These are phyloP conservation scores for Linum trigynum DNA, from an alignment of 345 rosid species.

Conservation along the genomic window DNA sequence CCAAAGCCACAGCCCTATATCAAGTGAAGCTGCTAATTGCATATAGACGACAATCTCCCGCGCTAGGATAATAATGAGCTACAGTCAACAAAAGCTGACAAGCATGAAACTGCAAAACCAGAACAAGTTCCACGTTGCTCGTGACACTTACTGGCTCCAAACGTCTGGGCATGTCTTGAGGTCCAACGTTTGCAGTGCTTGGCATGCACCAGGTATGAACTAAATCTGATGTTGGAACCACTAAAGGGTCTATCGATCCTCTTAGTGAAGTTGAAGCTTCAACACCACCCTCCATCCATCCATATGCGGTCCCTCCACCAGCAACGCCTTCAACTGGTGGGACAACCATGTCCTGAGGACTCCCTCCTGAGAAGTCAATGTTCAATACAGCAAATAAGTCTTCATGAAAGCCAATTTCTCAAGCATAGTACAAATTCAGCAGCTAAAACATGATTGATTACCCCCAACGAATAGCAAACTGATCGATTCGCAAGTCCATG, in stretches of 20 bases:
- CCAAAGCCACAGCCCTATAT: neutral
- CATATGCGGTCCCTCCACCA: slow-evolving; percentile 97
- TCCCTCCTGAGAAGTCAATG: slow-evolving; percentile 20
- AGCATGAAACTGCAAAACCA: slow-evolving; percentile 7
- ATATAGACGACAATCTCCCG: too few species aligned
- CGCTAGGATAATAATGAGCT: too few species aligned
- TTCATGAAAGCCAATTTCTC: neutral
- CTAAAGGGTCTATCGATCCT: slow-evolving; percentile 51
- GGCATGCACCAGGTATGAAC: slow-evolving; percentile 86
- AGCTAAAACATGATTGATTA: too few species aligned
- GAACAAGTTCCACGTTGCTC: neutral
- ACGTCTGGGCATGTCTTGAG: slow-evolving; percentile 70
- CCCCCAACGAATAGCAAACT: too few species aligned
- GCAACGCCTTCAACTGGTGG: slow-evolving; percentile 97
- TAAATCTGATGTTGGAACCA: slow-evolving; percentile 61
- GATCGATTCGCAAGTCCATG: too few species aligned
- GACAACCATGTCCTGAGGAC: slow-evolving; percentile 33
- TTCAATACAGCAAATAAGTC: neutral
- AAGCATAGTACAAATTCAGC: neutral
- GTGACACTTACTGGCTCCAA: slow-evolving; percentile 63
- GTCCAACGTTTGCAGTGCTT: slow-evolving; percentile 67
- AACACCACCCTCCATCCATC: slow-evolving; percentile 62
- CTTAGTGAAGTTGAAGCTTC: slow-evolving; percentile 28
- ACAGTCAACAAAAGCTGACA: too few species aligned
- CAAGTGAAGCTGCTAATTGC: neutral